Base-by-base conservation (phyloP, 2,329 filamentous ascomycete genomes). In the Penicillium sp. region DNA sequence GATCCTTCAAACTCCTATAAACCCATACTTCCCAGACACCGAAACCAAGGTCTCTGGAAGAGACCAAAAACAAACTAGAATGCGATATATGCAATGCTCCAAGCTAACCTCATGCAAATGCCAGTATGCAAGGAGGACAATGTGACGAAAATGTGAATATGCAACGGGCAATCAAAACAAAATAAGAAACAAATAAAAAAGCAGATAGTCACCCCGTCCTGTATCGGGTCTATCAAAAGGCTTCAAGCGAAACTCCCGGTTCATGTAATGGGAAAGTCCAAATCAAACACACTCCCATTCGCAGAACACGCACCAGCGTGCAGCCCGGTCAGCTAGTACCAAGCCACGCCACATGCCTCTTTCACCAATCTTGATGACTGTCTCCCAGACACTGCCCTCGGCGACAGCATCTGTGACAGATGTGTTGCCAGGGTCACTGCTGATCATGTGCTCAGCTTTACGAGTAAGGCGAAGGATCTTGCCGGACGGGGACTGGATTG, bases 401-500 rank as follows among this genome's bases (percentile, higher is more conserved):
- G 72, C 69, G 4, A 64, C 63, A 8, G 69, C 68, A 58, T 77
- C 75, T 7, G 67, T 69, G 14, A 67, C 56, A 7, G 70, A 70
- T 43, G 73, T 70, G n/a, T 61, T 61, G 26, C 61, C 59, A 38
- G 56, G 67, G 14, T 63, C 70, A 7, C 65, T 61, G 35, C 70
- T 65, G 47, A 74, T 66, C 68, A 76, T 74, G 51, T 78, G 75
- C 39, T 79, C 78, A 7, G 74, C 72, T 58, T 78, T 79, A 26
- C 78, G 73, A 27, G 70, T 78, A 30, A 80, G 79, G 49, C 94
- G 81, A 55, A 97, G 83, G 63, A 99, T 97, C 77, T 97, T 97
- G 57, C 95, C 94, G 29, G 88, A 89, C 0, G 94, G 94, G 6
- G 89, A 91, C 74, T 99, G 94, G 52, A 99, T 93, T 0, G 94